phyloP scores from a whole-genome alignment of 257 asterid species.

The Handroanthus guayacan region DNA sequence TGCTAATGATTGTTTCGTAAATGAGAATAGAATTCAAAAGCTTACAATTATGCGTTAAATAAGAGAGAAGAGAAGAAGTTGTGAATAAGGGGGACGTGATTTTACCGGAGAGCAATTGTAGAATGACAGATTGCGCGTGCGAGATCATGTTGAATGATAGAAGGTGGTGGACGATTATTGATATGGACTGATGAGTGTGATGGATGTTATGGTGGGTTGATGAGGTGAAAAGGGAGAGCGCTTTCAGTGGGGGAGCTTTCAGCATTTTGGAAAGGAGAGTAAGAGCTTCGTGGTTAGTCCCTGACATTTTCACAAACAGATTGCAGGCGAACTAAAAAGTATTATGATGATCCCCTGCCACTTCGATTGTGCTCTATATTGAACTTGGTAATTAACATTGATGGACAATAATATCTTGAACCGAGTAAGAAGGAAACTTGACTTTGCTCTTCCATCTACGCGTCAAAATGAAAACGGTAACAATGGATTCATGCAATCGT shows the following conservation, averaged over 20 bases:
- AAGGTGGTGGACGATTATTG: slow-evolving; percentile 57
- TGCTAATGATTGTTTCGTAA: slow-evolving; percentile 60
- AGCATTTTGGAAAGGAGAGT: slow-evolving; percentile 57
- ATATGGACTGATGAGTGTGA: slow-evolving; percentile 62
- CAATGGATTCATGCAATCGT: no score
- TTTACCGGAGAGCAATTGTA: slow-evolving; percentile 59
- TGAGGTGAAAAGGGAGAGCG: slow-evolving; percentile 61
- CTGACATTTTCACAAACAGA: slow-evolving; percentile 47
- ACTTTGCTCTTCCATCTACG: no score
- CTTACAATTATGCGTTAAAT: slow-evolving; percentile 42
- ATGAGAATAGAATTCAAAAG: slow-evolving; percentile 42
- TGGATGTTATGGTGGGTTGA: slow-evolving; percentile 46
- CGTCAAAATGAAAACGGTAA: no score
- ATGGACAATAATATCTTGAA: no score
- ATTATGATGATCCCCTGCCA: not conserved
- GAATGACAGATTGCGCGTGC: slow-evolving; percentile 59
- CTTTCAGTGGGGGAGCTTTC: slow-evolving; percentile 67
- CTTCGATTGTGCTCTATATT: not conserved
- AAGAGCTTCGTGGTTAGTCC: not conserved
- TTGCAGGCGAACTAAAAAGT: not conserved
- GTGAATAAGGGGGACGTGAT: slow-evolving; percentile 58
- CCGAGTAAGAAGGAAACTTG: no score
- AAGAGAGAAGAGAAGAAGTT: slow-evolving; percentile 51
- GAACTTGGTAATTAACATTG: no score
- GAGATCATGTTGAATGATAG: slow-evolving; percentile 49